These are phyloP conservation scores for Sphenostylis stenocarpa DNA, from an alignment of 306 rosid species.

Conservation along the genomic window DNA sequence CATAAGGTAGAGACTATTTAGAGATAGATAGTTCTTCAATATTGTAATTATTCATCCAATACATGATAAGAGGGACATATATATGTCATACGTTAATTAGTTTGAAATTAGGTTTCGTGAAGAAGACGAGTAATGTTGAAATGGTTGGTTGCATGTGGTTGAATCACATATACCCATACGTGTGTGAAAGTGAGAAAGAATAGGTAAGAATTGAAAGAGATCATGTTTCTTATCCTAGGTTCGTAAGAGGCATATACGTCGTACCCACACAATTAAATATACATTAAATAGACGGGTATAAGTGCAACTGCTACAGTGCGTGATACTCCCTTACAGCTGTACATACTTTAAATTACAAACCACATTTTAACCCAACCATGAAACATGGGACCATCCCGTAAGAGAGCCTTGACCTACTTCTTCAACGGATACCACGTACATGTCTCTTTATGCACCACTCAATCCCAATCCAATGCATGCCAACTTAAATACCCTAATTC, in stretches of 20 bases:
- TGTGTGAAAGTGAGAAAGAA: conserved; percentile 10
- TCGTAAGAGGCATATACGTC: conserved; percentile 4
- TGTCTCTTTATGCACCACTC: conserved; percentile 12
- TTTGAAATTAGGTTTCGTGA: not conserved
- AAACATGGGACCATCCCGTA: conserved; percentile 26
- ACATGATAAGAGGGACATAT: not conserved
- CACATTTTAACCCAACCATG: conserved; percentile 32
- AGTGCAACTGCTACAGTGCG: conserved; percentile 20
- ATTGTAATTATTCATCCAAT: not conserved
- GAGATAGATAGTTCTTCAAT: not conserved
- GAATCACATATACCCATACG: conserved; percentile 21
- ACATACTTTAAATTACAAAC: conserved; percentile 28
- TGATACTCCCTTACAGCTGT: conserved; percentile 26
- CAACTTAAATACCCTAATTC: not conserved
- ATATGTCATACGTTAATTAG: not conserved
- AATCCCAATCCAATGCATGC: not conserved
- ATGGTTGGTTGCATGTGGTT: not conserved
- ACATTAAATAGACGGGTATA: conserved; percentile 13
- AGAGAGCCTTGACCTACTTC: conserved; percentile 11
- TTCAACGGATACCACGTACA: conserved; percentile 18
- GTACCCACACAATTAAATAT: conserved; percentile 23
- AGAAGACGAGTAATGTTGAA: not conserved
- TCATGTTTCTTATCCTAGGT: conserved; percentile 31
- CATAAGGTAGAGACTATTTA: not conserved
- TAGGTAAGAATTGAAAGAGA: conserved; percentile 22